Evolutionary conservation across 2,329 filamentous ascomycete species (phyloP), one percentile per base, ranked within the genome.

Genomic region (Lecanicillium sp.): DNA sequence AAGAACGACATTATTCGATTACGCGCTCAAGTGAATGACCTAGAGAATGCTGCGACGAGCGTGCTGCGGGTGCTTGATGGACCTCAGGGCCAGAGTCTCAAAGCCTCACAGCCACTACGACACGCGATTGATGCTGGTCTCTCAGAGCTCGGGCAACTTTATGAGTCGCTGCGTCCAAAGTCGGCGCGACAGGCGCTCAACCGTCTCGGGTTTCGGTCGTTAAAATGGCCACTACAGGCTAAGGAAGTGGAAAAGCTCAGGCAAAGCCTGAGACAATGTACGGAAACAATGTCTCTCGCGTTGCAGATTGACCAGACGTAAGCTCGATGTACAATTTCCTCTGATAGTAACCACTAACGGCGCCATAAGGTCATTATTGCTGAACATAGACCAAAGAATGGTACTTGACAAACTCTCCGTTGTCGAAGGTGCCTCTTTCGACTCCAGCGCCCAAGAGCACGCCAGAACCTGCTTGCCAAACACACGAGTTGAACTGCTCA

Each of bases 241-340:
- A 36, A 32, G 17, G 39, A 41, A 17, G 18, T 36, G 5, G 34
- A 36, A n/a, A 36, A 32, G 12, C 41, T 48, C n/a, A 43, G 58
- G 17, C 33, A 47, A 29, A 50, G 46, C 10, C 48, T 66, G 20
- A 40, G 49, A 36, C 44, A 44, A 29, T 56, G 50, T 33, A 51
- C 50, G 29, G 36, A 51, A 17, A 49, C 44, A 1, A 54, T 63
- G 37, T 52, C 39, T 12, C 37, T 53, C 4, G 52, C 49, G 33
- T 49, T 65, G 15, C 53, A 58, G 36, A 48, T 60, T 30, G 53
- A 64, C 46, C 51, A 62, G 46, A 55, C 43, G 55, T 58, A 25
- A 55, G 17, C 17, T 43, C 41, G 12, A 17, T 44, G 14, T 31
- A 3, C 29, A 28, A 28, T 8, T 13, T 28, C 13, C 25, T 8